Evolutionary conservation across 257 asterid species (phyloP), one percentile per base, ranked within the genome.

Genomic region (Avicennia marina): DNA sequence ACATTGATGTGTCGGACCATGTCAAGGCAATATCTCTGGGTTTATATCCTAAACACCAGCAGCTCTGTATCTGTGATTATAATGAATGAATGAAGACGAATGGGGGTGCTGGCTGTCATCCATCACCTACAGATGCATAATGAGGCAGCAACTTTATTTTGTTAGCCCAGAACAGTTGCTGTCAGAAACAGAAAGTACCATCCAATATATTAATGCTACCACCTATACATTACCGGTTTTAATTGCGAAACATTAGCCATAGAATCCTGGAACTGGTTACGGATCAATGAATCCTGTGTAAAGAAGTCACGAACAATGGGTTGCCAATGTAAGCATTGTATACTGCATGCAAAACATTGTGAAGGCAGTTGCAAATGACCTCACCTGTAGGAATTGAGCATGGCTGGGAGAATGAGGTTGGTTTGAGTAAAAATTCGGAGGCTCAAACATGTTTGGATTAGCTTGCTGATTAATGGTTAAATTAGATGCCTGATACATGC

Each of bases 381-480:
- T 69, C 58, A 77, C 88, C 77, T 72, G 88, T 18, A 81, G 64
- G 64, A 77, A 66, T 20, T 72, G 88, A 44, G 79, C 58, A 60
- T 77, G 80, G 68, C 59, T 55, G 44, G 84, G 78, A 53, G 84
- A 77, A 66, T 69, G 78, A 63, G 71, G 81, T 20, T 74, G 84
- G 67, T 59, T 74, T 64, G 82, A 51, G 71, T 59, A 81, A 57
- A 77, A 72, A 60, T 60, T 75, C 1, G 66, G 72, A 34, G 70
- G 70, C 69, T 74, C 84, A 36, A 74, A 77, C 64, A 81, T 56
- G 68, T 77, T 75, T 55, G 78, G 59, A 80, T 70, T 70, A 53
- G 74, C 43, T 57, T 81, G 80, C 50, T 72, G 80, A 63, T 50
- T 67, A 59, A 77, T 57, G 58, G 78, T 34, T 36, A 77, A 56